These are phyloP conservation scores for Fonsecaea multimorphosa DNA, from an alignment of 2,329 filamentous ascomycete genomes.

Conservation along the genomic window DNA sequence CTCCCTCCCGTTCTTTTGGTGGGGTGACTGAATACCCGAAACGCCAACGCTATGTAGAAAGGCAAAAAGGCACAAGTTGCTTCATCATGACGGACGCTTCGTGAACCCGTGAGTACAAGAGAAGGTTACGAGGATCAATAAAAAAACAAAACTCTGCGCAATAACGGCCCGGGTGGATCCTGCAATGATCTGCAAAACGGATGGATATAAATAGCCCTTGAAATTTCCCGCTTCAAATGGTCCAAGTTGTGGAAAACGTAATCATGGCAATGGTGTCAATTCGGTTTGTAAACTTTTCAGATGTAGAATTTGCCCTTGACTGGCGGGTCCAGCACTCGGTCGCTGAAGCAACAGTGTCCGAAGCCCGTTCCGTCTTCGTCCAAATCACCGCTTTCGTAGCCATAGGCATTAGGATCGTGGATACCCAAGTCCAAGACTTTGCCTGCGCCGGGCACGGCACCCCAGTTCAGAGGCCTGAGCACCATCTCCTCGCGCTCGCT, in stretches of 20 bases:
- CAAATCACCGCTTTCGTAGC: conserved; percentile 20
- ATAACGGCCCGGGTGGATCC: too few species aligned
- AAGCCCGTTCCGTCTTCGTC: conserved; percentile 28
- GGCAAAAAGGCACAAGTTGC: not conserved
- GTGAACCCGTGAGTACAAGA: not conserved
- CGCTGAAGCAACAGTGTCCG: conserved; percentile 41
- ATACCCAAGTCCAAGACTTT: conserved; percentile 29
- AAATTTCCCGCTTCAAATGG: not conserved
- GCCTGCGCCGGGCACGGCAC: conserved; percentile 26
- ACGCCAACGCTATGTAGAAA: not conserved
- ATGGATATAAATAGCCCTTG: not conserved
- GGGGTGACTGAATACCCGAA: too few species aligned
- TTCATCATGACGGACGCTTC: not conserved
- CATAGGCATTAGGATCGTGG: conserved; percentile 13
- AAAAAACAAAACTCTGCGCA: too few species aligned
- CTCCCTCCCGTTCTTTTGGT: too few species aligned
- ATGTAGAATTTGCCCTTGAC: conserved; percentile 36
- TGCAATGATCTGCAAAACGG: not conserved
- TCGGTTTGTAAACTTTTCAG: conserved; percentile 16
- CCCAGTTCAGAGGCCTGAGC: conserved; percentile 40
- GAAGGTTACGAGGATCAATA: too few species aligned
- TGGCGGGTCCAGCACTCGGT: conserved; percentile 33
- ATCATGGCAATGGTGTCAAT: not conserved
- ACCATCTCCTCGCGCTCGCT: conserved; percentile 35
- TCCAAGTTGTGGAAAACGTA: not conserved